phyloP scores from a whole-genome alignment of 176 grass and related monocot species.

The Typha latifolia region DNA sequence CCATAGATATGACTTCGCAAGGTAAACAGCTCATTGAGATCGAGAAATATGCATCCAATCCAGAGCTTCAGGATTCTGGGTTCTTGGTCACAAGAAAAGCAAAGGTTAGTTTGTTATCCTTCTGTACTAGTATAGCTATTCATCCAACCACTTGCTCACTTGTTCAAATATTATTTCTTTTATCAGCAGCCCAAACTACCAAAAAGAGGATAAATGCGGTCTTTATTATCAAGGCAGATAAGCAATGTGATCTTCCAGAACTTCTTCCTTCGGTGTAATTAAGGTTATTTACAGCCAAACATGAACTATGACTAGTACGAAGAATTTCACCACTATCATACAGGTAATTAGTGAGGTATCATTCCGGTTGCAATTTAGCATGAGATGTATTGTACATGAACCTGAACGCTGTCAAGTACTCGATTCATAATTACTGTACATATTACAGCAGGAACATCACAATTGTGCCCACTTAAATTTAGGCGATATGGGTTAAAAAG shows the following conservation, averaged over 20 bases:
- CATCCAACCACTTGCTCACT: background rate
- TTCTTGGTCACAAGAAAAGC: slow-evolving; percentile 32
- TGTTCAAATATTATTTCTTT: background rate
- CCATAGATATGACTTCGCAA: background rate
- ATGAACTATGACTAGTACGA: background rate
- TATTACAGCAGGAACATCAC: background rate
- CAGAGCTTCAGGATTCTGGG: slow-evolving; percentile 27
- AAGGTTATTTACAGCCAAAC: background rate
- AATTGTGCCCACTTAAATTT: background rate
- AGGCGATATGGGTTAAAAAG: background rate
- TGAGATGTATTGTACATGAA: background rate
- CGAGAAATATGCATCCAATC: slow-evolving; percentile 43
- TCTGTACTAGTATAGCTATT: background rate
- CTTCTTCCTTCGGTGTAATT: background rate
- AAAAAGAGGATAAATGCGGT: background rate
- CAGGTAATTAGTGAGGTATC: too few relatives aligned
- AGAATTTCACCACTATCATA: background rate
- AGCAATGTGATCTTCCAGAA: background rate
- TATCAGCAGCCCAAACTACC: slow-evolving; percentile 13
- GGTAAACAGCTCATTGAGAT: slow-evolving; percentile 19
- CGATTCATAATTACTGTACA: background rate
- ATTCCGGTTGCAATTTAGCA: too few relatives aligned
- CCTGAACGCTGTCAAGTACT: background rate
- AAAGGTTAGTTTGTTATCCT: slow-evolving; percentile 40
- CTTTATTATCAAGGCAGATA: background rate